phyloP scores from a whole-genome alignment of 2,329 filamentous ascomycete genomes.

The Talaromyces verruculosus region DNA sequence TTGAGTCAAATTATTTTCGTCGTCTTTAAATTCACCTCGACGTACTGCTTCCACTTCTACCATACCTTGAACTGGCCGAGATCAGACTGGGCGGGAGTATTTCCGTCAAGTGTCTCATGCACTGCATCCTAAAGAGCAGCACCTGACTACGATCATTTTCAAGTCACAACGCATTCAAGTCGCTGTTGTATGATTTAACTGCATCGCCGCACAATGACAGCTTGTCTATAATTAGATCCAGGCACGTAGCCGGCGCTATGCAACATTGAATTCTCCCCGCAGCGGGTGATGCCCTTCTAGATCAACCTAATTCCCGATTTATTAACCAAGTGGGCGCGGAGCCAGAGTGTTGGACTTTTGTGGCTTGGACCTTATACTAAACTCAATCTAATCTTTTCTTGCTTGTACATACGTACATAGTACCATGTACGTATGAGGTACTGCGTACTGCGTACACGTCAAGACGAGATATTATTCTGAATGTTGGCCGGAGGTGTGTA shows the following conservation, averaged over 20 bases:
- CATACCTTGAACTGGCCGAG: not conserved
- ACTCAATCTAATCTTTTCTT: not conserved
- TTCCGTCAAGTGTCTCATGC: not conserved
- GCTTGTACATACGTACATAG: not conserved
- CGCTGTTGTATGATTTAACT: not conserved
- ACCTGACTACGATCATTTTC: not conserved
- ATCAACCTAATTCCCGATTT: constrained; percentile 1
- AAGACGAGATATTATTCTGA: not conserved
- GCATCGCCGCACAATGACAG: not conserved
- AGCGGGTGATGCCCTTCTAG: constrained; percentile 6
- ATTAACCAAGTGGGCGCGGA: not conserved
- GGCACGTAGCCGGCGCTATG: not conserved
- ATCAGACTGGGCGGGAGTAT: not conserved
- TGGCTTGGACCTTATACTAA: constrained; percentile 5
- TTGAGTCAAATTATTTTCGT: not conserved
- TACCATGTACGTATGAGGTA: not conserved
- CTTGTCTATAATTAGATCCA: constrained; percentile 9
- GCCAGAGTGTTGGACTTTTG: constrained; percentile 1
- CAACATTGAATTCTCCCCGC: not conserved
- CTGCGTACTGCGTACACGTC: not conserved
- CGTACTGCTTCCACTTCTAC: not conserved
- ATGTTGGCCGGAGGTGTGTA: not conserved
- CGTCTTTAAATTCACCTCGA: not conserved
- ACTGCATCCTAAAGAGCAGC: not conserved
- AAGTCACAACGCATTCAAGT: not conserved